These are phyloP conservation scores for Pestalotiopsis sp. DNA, from an alignment of 2,329 filamentous ascomycete species.

Conservation along the genomic window DNA sequence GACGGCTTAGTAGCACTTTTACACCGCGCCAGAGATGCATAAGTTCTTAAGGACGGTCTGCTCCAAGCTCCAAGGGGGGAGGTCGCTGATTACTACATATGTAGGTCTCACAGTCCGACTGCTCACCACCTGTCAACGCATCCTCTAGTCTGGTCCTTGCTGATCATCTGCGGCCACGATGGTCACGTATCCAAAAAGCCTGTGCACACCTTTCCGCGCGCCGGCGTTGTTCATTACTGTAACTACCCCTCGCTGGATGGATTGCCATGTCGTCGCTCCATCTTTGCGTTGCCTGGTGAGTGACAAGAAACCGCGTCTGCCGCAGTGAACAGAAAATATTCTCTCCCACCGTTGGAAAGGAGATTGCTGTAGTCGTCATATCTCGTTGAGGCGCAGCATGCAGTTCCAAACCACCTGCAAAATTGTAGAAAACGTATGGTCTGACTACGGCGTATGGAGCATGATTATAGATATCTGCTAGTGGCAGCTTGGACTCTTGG, in stretches of 20 bases:
- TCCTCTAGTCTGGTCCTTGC: not conserved
- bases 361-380: not conserved
- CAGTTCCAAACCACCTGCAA: not conserved
- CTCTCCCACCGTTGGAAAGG: not conserved
- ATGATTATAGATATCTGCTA: too few relatives aligned
- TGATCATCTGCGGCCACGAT: not conserved
- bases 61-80: too few relatives aligned
- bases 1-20: too few relatives aligned
- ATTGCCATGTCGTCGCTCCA: not conserved
- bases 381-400: not conserved
- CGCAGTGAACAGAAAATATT: not conserved
- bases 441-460: not conserved
- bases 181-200: not conserved
- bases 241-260: not conserved
- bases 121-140: not conserved
- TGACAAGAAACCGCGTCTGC: not conserved
- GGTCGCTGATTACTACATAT: not conserved
- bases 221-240: not conserved
- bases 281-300: not conserved
- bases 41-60: too few relatives aligned
- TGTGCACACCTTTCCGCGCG: not conserved
- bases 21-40: too few relatives aligned
- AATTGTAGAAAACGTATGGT: not conserved
- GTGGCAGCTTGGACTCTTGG: not conserved
- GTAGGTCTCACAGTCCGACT: not conserved